phyloP scores from a whole-genome alignment of 23 red algal genomes.

The Gracilaria caudata region DNA sequence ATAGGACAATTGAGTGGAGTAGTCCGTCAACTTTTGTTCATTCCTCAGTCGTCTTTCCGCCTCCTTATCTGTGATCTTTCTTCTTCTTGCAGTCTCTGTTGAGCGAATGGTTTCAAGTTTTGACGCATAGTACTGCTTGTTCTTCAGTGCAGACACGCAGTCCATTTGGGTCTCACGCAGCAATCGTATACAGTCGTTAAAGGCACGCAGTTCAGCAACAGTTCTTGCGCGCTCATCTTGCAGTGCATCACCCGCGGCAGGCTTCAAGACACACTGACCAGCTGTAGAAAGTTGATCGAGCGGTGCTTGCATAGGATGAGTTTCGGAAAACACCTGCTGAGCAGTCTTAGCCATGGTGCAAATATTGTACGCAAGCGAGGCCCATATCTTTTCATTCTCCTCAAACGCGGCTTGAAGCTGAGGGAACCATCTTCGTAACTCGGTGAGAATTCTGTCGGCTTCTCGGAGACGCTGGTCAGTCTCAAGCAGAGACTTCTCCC shows the following conservation, averaged over 20 bases:
- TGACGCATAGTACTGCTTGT: slow-evolving; percentile 31
- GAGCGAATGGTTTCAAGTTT: slow-evolving; percentile 46
- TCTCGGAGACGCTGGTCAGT: slow-evolving; percentile 28
- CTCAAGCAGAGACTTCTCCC: slow-evolving; percentile 14
- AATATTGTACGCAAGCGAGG: slow-evolving; percentile 42
- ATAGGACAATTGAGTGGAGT: slow-evolving; percentile 9
- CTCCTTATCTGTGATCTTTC: slow-evolving; percentile 31
- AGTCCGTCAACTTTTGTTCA: slow-evolving; percentile 51
- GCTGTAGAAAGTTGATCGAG: slow-evolving; percentile 2
- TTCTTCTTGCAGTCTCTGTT: slow-evolving; percentile 1
- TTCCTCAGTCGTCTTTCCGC: slow-evolving; percentile 38
- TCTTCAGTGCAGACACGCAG: slow-evolving; percentile 36
- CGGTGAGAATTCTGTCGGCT: slow-evolving; percentile 24
- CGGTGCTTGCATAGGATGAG: not conserved
- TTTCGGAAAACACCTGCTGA: slow-evolving; percentile 29
- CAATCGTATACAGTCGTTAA: slow-evolving; percentile 37
- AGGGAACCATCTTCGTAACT: slow-evolving; percentile 46
- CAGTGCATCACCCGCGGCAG: slow-evolving; percentile 1
- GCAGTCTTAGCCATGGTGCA: slow-evolving; percentile 27
- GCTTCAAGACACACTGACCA: slow-evolving; percentile 1
- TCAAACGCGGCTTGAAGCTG: slow-evolving; percentile 49
- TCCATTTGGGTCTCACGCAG: slow-evolving; percentile 14
- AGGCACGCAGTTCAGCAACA: slow-evolving; percentile 20
- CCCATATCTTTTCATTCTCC: slow-evolving; percentile 48
- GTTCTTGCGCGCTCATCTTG: slow-evolving; percentile 18